phyloP scores from a whole-genome alignment of 495 filamentous ascomycete species.

The Xylaria grammica region DNA sequence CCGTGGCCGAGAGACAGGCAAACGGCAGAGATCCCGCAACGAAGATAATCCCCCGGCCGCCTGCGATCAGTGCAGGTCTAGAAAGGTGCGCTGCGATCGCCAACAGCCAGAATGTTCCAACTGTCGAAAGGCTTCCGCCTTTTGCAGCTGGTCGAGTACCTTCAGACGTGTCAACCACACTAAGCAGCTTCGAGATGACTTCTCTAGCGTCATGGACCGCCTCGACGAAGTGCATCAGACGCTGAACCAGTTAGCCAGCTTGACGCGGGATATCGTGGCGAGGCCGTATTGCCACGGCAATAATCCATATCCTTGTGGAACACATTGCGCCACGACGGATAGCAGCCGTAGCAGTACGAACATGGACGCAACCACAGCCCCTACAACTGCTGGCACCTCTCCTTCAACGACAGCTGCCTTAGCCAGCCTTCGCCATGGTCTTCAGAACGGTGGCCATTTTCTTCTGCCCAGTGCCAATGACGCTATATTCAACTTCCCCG shows the following conservation, averaged over 20 bases:
- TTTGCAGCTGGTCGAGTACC: background rate
- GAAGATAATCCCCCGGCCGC: slow-evolving; percentile 1
- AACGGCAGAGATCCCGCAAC: background rate
- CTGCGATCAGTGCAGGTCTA: background rate
- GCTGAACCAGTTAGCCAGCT: background rate
- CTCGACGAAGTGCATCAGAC: background rate
- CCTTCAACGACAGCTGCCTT: background rate
- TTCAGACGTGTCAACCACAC: background rate
- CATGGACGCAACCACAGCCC: background rate
- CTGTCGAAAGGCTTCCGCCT: background rate
- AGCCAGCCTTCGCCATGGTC: background rate
- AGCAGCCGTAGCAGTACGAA: background rate
- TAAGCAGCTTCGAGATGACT: background rate
- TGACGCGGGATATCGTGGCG: background rate
- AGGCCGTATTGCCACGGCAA: background rate
- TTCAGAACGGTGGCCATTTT: background rate
- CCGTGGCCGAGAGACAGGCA: background rate
- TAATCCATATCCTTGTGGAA: background rate
- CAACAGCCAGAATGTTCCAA: background rate
- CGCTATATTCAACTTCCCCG: background rate
- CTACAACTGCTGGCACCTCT: background rate
- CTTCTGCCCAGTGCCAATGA: background rate
- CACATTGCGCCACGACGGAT: background rate
- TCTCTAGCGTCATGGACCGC: background rate
- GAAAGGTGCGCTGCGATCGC: slow-evolving; percentile 3